Conservation (phyloP, 2,329 filamentous ascomycete genomes). For the Pseudocercospora vitis region DNA sequence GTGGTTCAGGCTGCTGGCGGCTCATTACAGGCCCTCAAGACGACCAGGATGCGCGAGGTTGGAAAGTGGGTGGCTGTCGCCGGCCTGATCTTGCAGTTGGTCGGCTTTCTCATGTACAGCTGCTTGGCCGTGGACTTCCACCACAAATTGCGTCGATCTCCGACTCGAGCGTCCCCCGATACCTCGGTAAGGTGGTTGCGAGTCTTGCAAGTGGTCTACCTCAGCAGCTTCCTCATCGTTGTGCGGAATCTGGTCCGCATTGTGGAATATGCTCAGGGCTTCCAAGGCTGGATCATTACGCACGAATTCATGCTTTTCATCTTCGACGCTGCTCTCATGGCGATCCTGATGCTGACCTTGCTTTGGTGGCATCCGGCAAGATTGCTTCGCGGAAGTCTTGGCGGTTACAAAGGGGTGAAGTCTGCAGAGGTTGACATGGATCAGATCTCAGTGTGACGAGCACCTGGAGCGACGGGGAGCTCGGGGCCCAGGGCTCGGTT, state of each 20-base stretch:
- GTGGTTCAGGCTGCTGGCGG: constrained; percentile 52
- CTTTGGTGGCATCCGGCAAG: too few species aligned
- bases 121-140: constrained; percentile 53
- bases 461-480: too few species aligned
- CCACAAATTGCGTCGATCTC: constrained; percentile 37
- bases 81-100: constrained; percentile 58
- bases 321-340: constrained; percentile 49
- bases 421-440: too few species aligned
- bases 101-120: constrained; percentile 59
- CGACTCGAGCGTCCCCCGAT: constrained; percentile 6
- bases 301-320: constrained; percentile 48
- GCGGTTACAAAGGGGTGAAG: too few species aligned
- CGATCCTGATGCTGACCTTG: too few species aligned
- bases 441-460: too few species aligned
- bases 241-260: constrained; percentile 50
- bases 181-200: constrained; percentile 41
- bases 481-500: too few species aligned
- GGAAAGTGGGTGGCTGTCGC: constrained; percentile 56
- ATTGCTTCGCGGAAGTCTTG: too few species aligned
- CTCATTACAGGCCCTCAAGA: constrained; percentile 40
- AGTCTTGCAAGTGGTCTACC: constrained; percentile 44
- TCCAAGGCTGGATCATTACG: constrained; percentile 43
- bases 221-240: constrained; percentile 45
- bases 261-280: constrained; percentile 50
- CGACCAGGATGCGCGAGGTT: constrained; percentile 41